A percentile compares a stretch with the other conserved stretches of the same genome.
Conservation (phyloP, 1,284 basidiomycete genomes). For the Sutorius eximius region DNA sequence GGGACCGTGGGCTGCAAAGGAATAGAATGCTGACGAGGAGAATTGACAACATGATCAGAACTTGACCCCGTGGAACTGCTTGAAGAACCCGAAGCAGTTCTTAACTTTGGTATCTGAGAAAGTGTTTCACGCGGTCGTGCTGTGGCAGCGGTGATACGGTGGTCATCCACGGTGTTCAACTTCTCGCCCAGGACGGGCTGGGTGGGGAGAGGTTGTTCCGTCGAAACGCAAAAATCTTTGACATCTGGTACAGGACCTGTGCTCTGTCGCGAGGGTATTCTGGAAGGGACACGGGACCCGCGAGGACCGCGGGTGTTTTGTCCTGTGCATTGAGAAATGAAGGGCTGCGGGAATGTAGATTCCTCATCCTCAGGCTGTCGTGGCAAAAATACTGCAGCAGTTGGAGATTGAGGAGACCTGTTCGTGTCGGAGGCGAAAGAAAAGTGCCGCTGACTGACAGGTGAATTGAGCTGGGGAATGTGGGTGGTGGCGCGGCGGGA, state of each 20-base stretch:
- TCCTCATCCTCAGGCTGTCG: conserved; percentile 3
- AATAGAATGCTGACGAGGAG: conserved; percentile 3
- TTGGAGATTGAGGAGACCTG: conserved; percentile 12
- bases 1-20: conserved; percentile 7
- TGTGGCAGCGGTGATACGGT: not conserved
- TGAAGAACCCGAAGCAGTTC: conserved; percentile 30
- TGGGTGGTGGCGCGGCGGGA: conserved; percentile 21
- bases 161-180: conserved; percentile 12
- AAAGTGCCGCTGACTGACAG: conserved; percentile 8
- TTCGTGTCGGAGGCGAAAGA: conserved; percentile 19
- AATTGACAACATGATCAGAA: conserved; percentile 1
- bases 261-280: conserved; percentile 18
- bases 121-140: conserved; percentile 17
- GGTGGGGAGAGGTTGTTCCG: not conserved
- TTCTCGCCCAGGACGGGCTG: conserved; percentile 16
- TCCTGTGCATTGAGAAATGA: conserved; percentile 12
- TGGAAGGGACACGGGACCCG: conserved; percentile 18
- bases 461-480: conserved; percentile 16
- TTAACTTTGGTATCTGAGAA: conserved; percentile 33
- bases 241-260: conserved; percentile 1
- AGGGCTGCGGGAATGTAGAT: not conserved
- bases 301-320: conserved; percentile 17
- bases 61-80: conserved; percentile 19
- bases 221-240: not conserved
- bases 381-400: not conserved